These are phyloP conservation scores for Blastobotrys terrestris DNA, from an alignment of 805 yeast genomes.

Conservation along the genomic window DNA sequence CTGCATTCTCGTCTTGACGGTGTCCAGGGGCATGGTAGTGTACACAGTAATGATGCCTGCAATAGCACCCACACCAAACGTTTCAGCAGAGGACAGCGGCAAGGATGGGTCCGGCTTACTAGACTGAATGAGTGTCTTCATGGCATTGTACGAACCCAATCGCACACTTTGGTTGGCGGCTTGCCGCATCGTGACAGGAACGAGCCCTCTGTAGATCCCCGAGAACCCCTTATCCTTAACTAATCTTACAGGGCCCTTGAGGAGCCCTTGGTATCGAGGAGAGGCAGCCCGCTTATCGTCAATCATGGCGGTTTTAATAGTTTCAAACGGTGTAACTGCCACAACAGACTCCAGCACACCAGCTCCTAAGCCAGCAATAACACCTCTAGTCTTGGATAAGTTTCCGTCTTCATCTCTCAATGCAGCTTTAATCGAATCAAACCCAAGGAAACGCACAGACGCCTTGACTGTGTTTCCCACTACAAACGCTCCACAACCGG, in stretches of 20 bases:
- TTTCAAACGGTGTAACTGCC: conserved; percentile 96
- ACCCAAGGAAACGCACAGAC: conserved; percentile 89
- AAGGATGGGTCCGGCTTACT: conserved; percentile 61
- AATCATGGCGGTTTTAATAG: conserved; percentile 90
- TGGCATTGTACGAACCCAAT: conserved; percentile 84
- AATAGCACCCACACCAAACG: conserved; percentile 84
- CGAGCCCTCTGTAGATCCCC: conserved; percentile 81
- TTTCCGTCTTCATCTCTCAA: conserved; percentile 81
- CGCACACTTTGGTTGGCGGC: conserved; percentile 95
- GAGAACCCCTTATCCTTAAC: conserved; percentile 71
- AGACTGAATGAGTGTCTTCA: conserved; percentile 72
- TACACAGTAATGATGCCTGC: conserved; percentile 87
- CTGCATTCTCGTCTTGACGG: conserved; percentile 96
- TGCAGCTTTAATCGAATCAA: conserved; percentile 74
- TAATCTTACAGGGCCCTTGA: conserved; percentile 58
- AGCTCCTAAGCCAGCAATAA: conserved; percentile 95
- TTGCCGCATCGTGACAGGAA: conserved; percentile 92
- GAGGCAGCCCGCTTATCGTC: conserved; percentile 77
- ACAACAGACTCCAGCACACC: conserved; percentile 86
- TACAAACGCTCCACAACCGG: conserved; percentile 95
- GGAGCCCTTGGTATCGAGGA: conserved; percentile 66
- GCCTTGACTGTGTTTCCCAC: conserved; percentile 96
- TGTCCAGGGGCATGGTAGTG: conserved; percentile 90
- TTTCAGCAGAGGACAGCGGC: conserved; percentile 70
- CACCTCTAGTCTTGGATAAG: conserved; percentile 84